phyloP scores from a whole-genome alignment of 2,329 filamentous ascomycete species.

The Cercospora nicotianae region DNA sequence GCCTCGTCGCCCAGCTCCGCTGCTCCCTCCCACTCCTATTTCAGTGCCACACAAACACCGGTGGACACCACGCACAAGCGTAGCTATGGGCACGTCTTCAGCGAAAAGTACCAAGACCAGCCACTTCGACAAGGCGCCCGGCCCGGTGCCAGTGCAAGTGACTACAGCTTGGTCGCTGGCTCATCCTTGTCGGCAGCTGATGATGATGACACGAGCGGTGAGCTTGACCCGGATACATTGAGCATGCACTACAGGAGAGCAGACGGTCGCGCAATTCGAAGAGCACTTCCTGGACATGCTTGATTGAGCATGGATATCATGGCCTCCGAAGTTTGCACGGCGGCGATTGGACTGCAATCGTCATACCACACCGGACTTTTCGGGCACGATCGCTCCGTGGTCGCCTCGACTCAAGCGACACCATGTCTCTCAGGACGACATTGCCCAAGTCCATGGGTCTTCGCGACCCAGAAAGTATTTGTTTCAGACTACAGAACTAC shows the following conservation, averaged over 20 bases:
- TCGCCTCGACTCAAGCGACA: neutral
- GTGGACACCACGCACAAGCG: slow-evolving; percentile 45
- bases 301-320: neutral
- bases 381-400: neutral
- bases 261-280: slow-evolving; percentile 42
- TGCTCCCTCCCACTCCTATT: slow-evolving; percentile 34
- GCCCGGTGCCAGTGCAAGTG: slow-evolving; percentile 34
- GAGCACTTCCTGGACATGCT: slow-evolving; percentile 29
- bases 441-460: neutral
- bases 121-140: slow-evolving; percentile 49
- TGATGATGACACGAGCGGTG: slow-evolving; percentile 29
- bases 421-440: neutral
- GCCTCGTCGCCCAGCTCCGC: slow-evolving; percentile 48
- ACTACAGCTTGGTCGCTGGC: slow-evolving; percentile 12
- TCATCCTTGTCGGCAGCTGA: slow-evolving; percentile 37
- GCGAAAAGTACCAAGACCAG: slow-evolving; percentile 42
- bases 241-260: slow-evolving; percentile 51
- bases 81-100: slow-evolving; percentile 48
- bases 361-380: neutral
- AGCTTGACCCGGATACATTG: slow-evolving; percentile 33
- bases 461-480: neutral
- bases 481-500: neutral
- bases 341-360: neutral
- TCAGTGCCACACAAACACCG: slow-evolving; percentile 24
- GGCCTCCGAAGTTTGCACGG: neutral